phyloP scores from a whole-genome alignment of 495 filamentous ascomycete genomes.

The Apodospora peruviana region DNA sequence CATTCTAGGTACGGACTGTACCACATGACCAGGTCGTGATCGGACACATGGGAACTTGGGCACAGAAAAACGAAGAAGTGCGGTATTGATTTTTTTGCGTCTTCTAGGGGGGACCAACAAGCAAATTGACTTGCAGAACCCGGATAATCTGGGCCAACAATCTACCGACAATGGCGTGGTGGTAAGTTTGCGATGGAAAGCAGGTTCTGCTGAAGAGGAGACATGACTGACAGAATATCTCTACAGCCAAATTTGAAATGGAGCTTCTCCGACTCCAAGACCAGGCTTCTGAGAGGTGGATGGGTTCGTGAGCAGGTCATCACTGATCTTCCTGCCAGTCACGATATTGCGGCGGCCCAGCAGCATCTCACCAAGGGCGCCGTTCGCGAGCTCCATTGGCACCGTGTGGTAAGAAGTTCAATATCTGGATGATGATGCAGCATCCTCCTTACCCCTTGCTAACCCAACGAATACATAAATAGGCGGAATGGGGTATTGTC shows the following conservation, averaged over 20 bases:
- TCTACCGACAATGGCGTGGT: slow-evolving; percentile 52
- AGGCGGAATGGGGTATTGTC: slow-evolving; percentile 64
- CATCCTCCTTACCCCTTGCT: too few species aligned
- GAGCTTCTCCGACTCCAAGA: slow-evolving; percentile 60
- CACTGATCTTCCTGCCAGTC: slow-evolving; percentile 51
- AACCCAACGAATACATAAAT: too few species aligned
- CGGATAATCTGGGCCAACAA: slow-evolving; percentile 52
- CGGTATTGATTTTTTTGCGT: too few species aligned
- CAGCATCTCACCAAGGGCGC: slow-evolving; percentile 60
- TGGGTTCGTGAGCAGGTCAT: slow-evolving; percentile 63
- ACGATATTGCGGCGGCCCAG: slow-evolving; percentile 58
- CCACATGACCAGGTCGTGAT: too few species aligned
- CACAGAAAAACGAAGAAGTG: too few species aligned
- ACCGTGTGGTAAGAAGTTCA: slow-evolving; percentile 46
- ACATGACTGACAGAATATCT: too few species aligned
- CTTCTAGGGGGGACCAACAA: slow-evolving; percentile 44
- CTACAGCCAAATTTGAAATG: slow-evolving; percentile 62
- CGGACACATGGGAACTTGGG: too few species aligned
- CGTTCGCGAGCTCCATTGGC: slow-evolving; percentile 62
- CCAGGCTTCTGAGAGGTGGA: slow-evolving; percentile 52
- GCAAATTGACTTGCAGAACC: slow-evolving; percentile 51
- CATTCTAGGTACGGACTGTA: slow-evolving; percentile 42
- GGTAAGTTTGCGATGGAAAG: slow-evolving; percentile 60
- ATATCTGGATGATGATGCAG: neutral
- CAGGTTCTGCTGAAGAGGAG: too few species aligned